Evolutionary conservation across 2,329 filamentous ascomycete genomes (phyloP).

Genomic region (Onygena corvina): DNA sequence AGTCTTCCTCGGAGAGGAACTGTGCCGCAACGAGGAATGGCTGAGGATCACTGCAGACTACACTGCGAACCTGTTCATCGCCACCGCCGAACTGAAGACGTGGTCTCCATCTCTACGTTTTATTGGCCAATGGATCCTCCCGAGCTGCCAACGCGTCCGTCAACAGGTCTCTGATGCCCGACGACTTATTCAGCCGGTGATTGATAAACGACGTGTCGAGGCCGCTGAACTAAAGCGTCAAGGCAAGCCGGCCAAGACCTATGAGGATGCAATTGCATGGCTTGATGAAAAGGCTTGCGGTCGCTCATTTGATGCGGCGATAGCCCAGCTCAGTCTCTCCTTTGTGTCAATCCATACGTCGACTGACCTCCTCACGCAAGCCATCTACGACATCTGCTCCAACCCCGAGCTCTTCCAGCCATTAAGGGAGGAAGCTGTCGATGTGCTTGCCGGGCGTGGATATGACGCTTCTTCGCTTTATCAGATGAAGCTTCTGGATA

Average conservation of each 20-base stretch:
- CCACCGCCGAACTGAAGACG: constrained; percentile 15
- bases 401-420: constrained; percentile 11
- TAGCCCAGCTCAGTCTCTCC: constrained; percentile 17
- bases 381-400: constrained; percentile 16
- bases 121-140: constrained; percentile 14
- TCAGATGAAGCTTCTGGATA: constrained; percentile 34
- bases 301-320: constrained; percentile 16
- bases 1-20: constrained; percentile 15
- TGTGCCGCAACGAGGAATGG: constrained; percentile 17
- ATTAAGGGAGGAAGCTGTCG: constrained; percentile 18
- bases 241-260: constrained; percentile 9
- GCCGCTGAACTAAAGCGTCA: constrained; percentile 9
- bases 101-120: constrained; percentile 9
- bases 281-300: constrained; percentile 19
- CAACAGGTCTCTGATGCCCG: constrained; percentile 11
- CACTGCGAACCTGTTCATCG: constrained; percentile 13
- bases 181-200: constrained; percentile 15
- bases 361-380: constrained; percentile 18
- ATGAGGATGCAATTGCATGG: constrained; percentile 20
- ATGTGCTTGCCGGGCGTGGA: constrained; percentile 16
- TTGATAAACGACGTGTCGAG: constrained; percentile 12
- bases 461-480: constrained; percentile 29
- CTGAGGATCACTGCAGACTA: constrained; percentile 14
- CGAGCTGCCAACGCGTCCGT: constrained; percentile 12
- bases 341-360: constrained; percentile 20